Percentiles rank a stretch among this genome's conserved stretches.
Conservation (phyloP, 1,284 basidiomycete species). For the Polyporus tsugae region DNA sequence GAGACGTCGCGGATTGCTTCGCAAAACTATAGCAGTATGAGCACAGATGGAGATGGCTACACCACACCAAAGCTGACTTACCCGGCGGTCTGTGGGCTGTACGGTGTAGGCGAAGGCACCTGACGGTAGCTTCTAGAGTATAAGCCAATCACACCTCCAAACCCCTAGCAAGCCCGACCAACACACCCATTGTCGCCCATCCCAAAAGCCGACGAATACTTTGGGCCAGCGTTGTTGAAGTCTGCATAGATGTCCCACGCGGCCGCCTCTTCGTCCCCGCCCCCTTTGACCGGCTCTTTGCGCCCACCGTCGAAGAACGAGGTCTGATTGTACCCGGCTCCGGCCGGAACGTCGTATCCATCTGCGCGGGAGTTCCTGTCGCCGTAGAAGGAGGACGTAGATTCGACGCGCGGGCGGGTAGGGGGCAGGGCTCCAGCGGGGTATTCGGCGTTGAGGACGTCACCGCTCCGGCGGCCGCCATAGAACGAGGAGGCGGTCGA, state of each 20-base stretch:
- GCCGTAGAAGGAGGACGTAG: slow-evolving; percentile 71
- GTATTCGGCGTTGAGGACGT: slow-evolving; percentile 66
- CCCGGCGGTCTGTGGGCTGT: slow-evolving; percentile 24
- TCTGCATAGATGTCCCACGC: slow-evolving; percentile 89
- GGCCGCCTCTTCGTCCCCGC: slow-evolving; percentile 65
- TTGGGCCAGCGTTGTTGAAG: slow-evolving; percentile 89
- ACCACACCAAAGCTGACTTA: slow-evolving; percentile 6
- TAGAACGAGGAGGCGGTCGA: slow-evolving; percentile 82
- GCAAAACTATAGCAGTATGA: slow-evolving; percentile 36
- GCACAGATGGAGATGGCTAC: slow-evolving; percentile 11
- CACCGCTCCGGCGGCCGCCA: slow-evolving; percentile 63
- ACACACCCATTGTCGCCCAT: slow-evolving; percentile 48
- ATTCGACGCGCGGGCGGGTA: slow-evolving; percentile 60
- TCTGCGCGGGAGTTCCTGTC: slow-evolving; percentile 54
- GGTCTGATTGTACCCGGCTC: slow-evolving; percentile 73
- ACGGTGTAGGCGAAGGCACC: slow-evolving; percentile 48
- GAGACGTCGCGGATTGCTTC: slow-evolving; percentile 38
- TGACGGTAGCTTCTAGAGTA: slow-evolving; percentile 58
- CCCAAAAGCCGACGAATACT: slow-evolving; percentile 73
- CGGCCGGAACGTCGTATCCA: slow-evolving; percentile 44
- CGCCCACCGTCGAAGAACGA: slow-evolving; percentile 73
- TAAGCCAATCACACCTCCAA: slow-evolving; percentile 10
- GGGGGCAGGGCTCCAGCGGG: slow-evolving; percentile 39
- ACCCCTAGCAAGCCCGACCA: slow-evolving; percentile 15
- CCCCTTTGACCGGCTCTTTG: slow-evolving; percentile 77